Percentiles rank a stretch among this genome's conserved stretches.
These are phyloP conservation scores for Dentipellis sp. DNA, from an alignment of 768 basidiomycete genomes.

Conservation along the genomic window DNA sequence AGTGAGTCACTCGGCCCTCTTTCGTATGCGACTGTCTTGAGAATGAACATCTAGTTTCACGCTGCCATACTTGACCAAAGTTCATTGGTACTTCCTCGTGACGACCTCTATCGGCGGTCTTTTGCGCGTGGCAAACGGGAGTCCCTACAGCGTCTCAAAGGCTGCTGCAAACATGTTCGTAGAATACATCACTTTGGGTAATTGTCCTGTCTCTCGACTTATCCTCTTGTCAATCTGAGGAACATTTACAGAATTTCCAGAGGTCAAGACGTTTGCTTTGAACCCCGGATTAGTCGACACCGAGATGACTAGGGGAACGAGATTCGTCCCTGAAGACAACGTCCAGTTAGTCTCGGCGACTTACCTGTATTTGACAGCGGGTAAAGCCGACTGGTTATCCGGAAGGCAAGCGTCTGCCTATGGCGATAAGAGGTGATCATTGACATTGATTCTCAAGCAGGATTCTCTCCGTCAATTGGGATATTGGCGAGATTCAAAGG, in stretches of 20 bases:
- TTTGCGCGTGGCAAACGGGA: background rate
- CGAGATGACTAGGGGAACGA: background rate
- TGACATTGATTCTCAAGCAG: too few relatives aligned
- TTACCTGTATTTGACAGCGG: background rate
- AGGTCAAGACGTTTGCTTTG: background rate
- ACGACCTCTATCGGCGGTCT: background rate
- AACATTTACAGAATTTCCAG: background rate
- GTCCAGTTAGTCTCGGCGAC: background rate
- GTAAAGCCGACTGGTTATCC: background rate
- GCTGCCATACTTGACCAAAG: conserved; percentile 4
- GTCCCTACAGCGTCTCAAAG: conserved; percentile 8
- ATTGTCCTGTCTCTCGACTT: conserved; percentile 15
- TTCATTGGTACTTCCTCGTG: conserved; percentile 1
- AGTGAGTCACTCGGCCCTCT: background rate
- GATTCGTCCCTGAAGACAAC: background rate
- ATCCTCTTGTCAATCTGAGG: background rate
- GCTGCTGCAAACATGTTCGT: background rate
- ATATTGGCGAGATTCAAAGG: background rate
- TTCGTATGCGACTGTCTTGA: too few relatives aligned
- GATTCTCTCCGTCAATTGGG: background rate
- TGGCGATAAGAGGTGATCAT: too few relatives aligned
- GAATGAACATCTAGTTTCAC: background rate
- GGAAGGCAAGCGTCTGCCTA: background rate
- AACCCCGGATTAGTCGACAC: background rate
- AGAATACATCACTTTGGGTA: conserved; percentile 5